A percentile compares a stretch with the other conserved stretches of the same genome.
Conservation (phyloP, 1,139 yeast species). For the Magnusiomyces suaveolens region DNA sequence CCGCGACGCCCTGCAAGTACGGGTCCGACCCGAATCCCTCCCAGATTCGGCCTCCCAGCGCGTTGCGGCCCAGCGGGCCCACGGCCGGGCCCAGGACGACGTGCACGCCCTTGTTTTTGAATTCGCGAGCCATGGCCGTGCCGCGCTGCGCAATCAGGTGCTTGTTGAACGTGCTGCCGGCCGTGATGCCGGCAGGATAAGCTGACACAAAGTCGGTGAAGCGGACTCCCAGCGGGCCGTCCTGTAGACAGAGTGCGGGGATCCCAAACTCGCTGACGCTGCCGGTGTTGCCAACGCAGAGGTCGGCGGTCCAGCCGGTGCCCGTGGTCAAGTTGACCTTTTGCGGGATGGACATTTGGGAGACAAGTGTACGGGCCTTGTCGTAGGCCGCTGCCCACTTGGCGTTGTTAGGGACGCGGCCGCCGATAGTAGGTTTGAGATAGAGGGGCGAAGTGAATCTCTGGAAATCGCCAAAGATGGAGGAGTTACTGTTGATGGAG, state of each 20-base stretch:
- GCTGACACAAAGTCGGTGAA: constrained; percentile 48
- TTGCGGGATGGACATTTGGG: constrained; percentile 48
- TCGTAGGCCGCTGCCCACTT: constrained; percentile 51
- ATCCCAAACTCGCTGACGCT: constrained; percentile 48
- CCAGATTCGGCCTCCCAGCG: constrained; percentile 59
- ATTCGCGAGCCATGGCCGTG: constrained; percentile 49
- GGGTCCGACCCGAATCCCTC: constrained; percentile 61
- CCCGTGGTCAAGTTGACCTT: constrained; percentile 58
- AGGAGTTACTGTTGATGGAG: neutral
- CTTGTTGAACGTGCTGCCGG: constrained; percentile 51
- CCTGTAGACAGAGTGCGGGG: constrained; percentile 52
- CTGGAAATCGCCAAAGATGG: neutral
- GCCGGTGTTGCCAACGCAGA: constrained; percentile 58
- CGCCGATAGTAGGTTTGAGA: constrained; percentile 13
- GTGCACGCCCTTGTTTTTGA: constrained; percentile 49
- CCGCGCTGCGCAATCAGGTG: constrained; percentile 46
- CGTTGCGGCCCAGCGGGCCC: constrained; percentile 57
- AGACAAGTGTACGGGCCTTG: constrained; percentile 44
- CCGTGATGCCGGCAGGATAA: constrained; percentile 51
- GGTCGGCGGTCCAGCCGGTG: constrained; percentile 56
- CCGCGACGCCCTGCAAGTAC: constrained; percentile 48
- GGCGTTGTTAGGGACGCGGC: constrained; percentile 22
- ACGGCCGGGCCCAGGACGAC: constrained; percentile 52
- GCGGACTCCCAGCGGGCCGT: constrained; percentile 57
- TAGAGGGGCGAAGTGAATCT: neutral